A percentile compares a stretch with the other conserved stretches of the same genome.
Evolutionary conservation across 2,329 filamentous ascomycete species (phyloP).

Genomic region (Ophiobolus disseminans): DNA sequence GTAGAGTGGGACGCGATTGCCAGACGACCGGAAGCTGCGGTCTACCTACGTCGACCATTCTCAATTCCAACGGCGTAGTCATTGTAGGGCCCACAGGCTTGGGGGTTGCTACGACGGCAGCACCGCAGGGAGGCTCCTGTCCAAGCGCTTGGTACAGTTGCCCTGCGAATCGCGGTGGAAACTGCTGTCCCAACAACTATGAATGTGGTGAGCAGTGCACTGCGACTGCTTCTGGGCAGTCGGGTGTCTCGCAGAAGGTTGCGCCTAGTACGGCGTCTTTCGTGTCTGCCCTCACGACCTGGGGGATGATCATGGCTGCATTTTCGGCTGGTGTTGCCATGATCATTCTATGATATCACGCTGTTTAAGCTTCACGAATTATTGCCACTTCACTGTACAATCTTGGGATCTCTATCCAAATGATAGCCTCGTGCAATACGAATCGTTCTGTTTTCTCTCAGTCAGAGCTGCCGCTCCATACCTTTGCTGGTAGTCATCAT

Average conservation of each 20-base stretch:
- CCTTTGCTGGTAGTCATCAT: no score
- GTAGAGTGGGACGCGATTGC: conserved; percentile 85
- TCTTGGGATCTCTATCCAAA: no score
- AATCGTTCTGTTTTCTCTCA: no score
- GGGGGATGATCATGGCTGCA: conserved; percentile 38
- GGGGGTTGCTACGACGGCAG: conserved; percentile 41
- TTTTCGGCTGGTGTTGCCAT: conserved; percentile 47
- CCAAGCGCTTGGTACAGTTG: conserved; percentile 81
- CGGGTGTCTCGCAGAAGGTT: conserved; percentile 44
- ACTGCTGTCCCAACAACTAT: conserved; percentile 77
- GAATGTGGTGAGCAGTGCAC: conserved; percentile 47
- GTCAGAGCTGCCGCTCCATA: no score
- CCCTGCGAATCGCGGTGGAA: conserved; percentile 70
- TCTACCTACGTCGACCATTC: conserved; percentile 63
- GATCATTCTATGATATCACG: conserved; percentile 42
- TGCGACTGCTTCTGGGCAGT: conserved; percentile 38
- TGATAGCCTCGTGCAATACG: no score
- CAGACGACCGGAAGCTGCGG: conserved; percentile 77
- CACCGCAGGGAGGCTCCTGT: conserved; percentile 61
- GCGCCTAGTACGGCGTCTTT: conserved; percentile 47
- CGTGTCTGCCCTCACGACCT: conserved; percentile 36
- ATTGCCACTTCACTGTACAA: no score
- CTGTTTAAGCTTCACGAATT: no score
- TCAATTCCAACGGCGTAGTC: conserved; percentile 70
- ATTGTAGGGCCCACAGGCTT: conserved; percentile 69